Base-by-base conservation (phyloP, 345 rosid species). In the Gossypium anomalum region DNA sequence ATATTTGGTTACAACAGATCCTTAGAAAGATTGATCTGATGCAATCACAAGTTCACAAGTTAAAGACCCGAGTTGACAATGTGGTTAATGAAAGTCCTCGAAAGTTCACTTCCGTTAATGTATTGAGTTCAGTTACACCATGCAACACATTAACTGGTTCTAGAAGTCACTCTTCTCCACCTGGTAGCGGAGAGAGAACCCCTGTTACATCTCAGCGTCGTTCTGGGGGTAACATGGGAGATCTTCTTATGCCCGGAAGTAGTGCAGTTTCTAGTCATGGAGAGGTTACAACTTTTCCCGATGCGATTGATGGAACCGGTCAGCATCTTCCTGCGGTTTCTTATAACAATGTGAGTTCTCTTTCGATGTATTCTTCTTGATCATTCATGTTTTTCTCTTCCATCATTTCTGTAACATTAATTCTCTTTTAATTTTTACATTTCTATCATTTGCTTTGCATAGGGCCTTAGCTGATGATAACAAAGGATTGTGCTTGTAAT, bases 11-110 rank as follows among this genome's bases (percentile, higher is more conserved):
- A 78, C 94, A 83, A 79, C 85, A 87, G 70, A 83, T 87, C 55
- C 90, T 95, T 74, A 59, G 80, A 56, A 90, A 89, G 85, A 85
- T 93, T 78, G 96, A 89, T 80, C 75, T 76, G 49, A 81, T 84
- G 7, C 88, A 91, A 66, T 83, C 84, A 2, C 85, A 83, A 78
- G 83, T 83, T 19, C 80, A 73, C 58, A 86, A 77, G 72, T 74
- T 89, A 84, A 91, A 80, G 86, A 76, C 72, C 61, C 87, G 92
- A 29, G 75, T 89, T 13, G 96, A 91, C 70, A 89, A 83, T 81
- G 85, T 91, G 79, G 66, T 85, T 75, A 82, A 78, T 73, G 93
- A 89, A 71, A 86, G 83, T 78, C 94, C 93, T 44, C 78, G 56
- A 79, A 90, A 84, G 76, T 86, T 89, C 78, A 82, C 86, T 79